These are phyloP conservation scores for Plantago coronopus DNA, from an alignment of 305 asterid genomes.

Conservation along the genomic window DNA sequence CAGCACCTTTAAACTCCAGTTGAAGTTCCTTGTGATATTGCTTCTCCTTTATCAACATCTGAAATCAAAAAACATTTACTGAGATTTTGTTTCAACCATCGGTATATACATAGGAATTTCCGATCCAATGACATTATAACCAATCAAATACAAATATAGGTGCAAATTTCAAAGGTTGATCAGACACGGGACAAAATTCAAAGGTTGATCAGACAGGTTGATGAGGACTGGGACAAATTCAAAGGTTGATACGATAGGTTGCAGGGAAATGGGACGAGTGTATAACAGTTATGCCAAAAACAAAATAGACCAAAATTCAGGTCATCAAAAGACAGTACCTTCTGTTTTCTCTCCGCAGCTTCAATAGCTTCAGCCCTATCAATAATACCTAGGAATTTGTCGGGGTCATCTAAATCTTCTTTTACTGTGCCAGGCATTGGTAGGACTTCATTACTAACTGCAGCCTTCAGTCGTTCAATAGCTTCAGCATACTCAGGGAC, in stretches of 20 bases:
- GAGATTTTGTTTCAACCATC: neutral
- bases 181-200: too few species aligned
- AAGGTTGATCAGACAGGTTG: too few species aligned
- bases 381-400: constrained; percentile 58
- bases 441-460: constrained; percentile 74
- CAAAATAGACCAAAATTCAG: neutral
- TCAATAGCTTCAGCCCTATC: constrained; percentile 81
- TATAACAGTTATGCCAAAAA: neutral
- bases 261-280: neutral
- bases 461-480: constrained; percentile 81
- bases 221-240: too few species aligned
- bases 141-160: neutral
- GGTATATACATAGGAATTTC: neutral
- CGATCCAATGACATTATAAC: neutral
- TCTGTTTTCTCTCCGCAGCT: constrained; percentile 63
- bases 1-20: constrained; percentile 46
- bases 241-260: too few species aligned
- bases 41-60: constrained; percentile 55
- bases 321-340: constrained; percentile 40
- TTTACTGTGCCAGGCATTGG: constrained; percentile 86
- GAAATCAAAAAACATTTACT: constrained; percentile 19
- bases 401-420: constrained; percentile 84
- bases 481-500: constrained; percentile 95
- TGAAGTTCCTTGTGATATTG: constrained; percentile 62
- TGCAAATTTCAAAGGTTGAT: too few species aligned